Evolutionary conservation across 2,329 filamentous ascomycete genomes (phyloP), one percentile per base, ranked within the genome.

Genomic region (Cercospora janseana): DNA sequence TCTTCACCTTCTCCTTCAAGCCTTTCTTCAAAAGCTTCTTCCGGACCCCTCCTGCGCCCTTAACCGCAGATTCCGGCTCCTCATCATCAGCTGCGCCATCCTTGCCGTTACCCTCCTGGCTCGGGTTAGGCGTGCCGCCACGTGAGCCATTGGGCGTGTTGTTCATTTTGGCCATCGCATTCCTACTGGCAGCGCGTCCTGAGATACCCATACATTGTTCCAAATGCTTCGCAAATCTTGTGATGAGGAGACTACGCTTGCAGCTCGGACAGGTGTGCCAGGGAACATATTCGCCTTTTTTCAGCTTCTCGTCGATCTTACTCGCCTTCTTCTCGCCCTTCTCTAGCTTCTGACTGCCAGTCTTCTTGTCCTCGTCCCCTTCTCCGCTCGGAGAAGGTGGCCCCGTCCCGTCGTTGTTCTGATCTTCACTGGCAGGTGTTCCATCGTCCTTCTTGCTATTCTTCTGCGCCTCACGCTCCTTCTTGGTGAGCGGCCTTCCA

Each of bases 401-500:
- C 5, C 61, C 66, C 12, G 64, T 65, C 23, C 60, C 63, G 27
- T 57, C 55, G 26, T 43, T 66, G 35, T 70, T 67, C 9, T 68
- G 70, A 51, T 74, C 72, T 52, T 75, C 71, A 43, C 58, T 61
- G 16, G 69, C 72, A 1, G 74, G 74, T 16, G 73, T 75, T 41
- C 70, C 71, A 15, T 72, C 72, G 53, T 72, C 72, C 44, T 72
- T 71, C 63, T 61, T 72, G 66, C 57, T 72, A 61, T 63, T 71
- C 67, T 63, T 62, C 43, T 59, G 50, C 83, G 80, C 73, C 83
- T 82, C 66, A 84, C 86, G 76, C 87, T 89, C 78, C 71, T 77
- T 89, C 73, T 87, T 87, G 53, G 86, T 86, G 53, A 85, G 79
- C 0, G 66, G 66, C 10, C 67, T 62, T 18, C 63, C 63, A 5